phyloP scores from a whole-genome alignment of 305 asterid genomes.

The Fraxinus sp. region DNA sequence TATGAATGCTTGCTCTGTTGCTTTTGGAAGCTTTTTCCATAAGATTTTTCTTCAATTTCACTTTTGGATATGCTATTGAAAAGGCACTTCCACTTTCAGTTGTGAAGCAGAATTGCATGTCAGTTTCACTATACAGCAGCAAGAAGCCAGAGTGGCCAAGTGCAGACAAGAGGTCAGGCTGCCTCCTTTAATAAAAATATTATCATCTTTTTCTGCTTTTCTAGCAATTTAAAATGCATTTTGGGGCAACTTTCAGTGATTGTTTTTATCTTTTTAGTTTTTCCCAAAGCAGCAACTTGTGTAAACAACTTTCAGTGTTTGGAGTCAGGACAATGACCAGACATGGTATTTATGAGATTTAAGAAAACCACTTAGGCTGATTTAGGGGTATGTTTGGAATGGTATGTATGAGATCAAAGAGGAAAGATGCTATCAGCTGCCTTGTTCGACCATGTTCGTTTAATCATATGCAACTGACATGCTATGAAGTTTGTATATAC shows the following conservation, averaged over 20 bases:
- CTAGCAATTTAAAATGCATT: neutral
- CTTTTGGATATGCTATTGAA: neutral
- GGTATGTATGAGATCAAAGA: neutral
- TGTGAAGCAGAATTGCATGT: neutral
- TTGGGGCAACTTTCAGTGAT: neutral
- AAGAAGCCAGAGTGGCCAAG: neutral
- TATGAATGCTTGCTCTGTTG: neutral
- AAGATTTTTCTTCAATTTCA: neutral
- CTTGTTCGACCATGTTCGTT: neutral
- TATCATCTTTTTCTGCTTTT: neutral
- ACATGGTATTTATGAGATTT: neutral
- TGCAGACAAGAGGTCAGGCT: neutral
- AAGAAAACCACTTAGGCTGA: neutral
- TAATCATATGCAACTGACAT: neutral
- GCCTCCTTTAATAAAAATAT: neutral
- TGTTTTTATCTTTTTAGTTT: neutral
- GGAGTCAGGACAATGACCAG: neutral
- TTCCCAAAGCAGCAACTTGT: neutral
- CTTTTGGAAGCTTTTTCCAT: neutral
- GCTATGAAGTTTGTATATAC: neutral
- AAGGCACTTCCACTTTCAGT: neutral
- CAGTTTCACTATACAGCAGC: slow-evolving; percentile 1
- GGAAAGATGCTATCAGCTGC: neutral
- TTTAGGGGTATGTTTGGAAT: neutral
- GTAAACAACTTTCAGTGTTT: neutral